Evolutionary conservation across 192 early-diverging fungal species (phyloP).

Genomic region (Backusella psychrophila): DNA sequence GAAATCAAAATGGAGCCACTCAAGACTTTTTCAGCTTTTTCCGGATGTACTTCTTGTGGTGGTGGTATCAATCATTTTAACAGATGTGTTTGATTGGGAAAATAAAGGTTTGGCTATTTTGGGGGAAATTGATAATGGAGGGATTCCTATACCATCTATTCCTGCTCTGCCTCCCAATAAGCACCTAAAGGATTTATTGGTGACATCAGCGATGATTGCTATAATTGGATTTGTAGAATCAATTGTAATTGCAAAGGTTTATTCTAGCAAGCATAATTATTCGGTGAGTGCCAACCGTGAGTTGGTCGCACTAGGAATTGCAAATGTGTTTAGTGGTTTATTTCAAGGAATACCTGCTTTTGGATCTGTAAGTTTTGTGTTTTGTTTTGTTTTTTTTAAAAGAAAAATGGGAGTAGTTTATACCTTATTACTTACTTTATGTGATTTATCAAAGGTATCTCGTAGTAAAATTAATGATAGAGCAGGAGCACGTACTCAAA

Average conservation of each 20-base stretch:
- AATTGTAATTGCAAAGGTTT: slow-evolving; percentile 91
- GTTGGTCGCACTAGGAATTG: slow-evolving; percentile 83
- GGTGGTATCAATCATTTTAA: slow-evolving; percentile 67
- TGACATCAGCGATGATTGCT: slow-evolving; percentile 86
- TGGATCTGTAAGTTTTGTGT: slow-evolving; percentile 26
- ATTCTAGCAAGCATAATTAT: slow-evolving; percentile 90
- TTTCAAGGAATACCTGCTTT: slow-evolving; percentile 55
- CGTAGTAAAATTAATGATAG: slow-evolving; percentile 91
- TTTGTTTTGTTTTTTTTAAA: background rate
- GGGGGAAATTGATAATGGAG: slow-evolving; percentile 67
- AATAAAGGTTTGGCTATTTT: slow-evolving; percentile 73
- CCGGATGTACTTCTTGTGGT: slow-evolving; percentile 93
- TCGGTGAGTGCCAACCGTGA: slow-evolving; percentile 94
- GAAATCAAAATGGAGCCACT: slow-evolving; percentile 46
- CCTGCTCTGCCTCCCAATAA: slow-evolving; percentile 58
- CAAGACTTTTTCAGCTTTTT: slow-evolving; percentile 61
- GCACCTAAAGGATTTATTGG: slow-evolving; percentile 67
- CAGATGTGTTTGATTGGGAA: slow-evolving; percentile 66
- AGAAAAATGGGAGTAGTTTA: background rate
- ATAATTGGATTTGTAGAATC: slow-evolving; percentile 99
- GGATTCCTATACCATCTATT: slow-evolving; percentile 59
- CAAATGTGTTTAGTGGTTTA: slow-evolving; percentile 79
- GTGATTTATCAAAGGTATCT: slow-evolving; percentile 54
- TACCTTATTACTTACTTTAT: background rate
- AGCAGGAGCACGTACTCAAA: slow-evolving; percentile 82